Evolutionary conservation across 1,284 basidiomycete genomes (phyloP).

Genomic region (Pseudozyma pruni): DNA sequence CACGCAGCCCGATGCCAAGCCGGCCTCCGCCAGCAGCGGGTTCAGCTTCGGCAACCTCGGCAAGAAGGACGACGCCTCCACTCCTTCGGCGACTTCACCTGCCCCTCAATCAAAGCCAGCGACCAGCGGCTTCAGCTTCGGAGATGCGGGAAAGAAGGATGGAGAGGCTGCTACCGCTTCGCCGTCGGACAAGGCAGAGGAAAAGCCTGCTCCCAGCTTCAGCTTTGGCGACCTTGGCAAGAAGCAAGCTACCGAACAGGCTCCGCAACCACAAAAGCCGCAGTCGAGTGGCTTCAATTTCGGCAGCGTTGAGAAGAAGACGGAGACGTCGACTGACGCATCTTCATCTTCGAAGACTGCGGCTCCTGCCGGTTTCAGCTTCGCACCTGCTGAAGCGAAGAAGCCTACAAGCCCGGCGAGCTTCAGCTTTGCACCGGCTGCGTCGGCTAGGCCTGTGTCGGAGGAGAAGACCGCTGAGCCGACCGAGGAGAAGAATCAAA

Average conservation of each 20-base stretch:
- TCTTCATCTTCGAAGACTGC: neutral
- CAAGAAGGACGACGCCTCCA: conserved; percentile 7
- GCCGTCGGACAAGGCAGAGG: conserved; percentile 3
- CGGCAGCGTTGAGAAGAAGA: conserved; percentile 14
- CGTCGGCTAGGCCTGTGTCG: neutral
- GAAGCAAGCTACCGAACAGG: neutral
- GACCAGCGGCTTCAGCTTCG: conserved; percentile 15
- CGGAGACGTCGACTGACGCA: too few relatives aligned
- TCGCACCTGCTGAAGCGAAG: conserved; percentile 8
- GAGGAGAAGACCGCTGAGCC: conserved; percentile 4
- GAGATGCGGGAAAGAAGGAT: conserved; percentile 1
- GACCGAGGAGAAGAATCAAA: conserved; percentile 1
- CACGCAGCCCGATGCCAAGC: conserved; percentile 6
- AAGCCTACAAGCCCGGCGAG: neutral
- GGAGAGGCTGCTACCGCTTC: neutral
- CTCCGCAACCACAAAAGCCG: neutral
- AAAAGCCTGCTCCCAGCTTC: conserved; percentile 7
- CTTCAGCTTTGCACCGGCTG: conserved; percentile 22
- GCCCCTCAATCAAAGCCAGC: conserved; percentile 9
- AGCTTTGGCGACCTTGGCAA: conserved; percentile 18
- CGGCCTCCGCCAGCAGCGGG: neutral
- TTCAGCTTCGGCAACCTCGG: conserved; percentile 19
- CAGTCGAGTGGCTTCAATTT: conserved; percentile 1
- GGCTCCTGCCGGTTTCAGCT: conserved; percentile 4
- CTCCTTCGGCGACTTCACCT: conserved; percentile 1